These are phyloP conservation scores for Ammopiptanthus mongolicus DNA, from an alignment of 306 rosid genomes.

Conservation along the genomic window DNA sequence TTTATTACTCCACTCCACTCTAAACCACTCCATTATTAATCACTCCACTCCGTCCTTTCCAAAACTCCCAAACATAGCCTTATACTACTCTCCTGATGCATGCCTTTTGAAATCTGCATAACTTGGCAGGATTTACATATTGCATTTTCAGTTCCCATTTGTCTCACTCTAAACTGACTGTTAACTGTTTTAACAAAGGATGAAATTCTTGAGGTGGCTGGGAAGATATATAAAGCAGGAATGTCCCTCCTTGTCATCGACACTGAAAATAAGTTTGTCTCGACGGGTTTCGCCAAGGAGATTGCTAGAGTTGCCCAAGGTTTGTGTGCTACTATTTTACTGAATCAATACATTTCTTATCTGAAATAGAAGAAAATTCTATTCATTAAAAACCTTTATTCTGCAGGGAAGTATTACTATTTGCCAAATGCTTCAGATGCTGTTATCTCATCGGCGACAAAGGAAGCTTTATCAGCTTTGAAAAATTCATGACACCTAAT, in stretches of 20 bases:
- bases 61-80: too few relatives aligned
- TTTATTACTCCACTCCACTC: too few relatives aligned
- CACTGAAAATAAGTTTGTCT: constrained; percentile 95
- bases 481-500: constrained; percentile 53
- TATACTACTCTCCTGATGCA: not conserved
- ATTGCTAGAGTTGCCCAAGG: constrained; percentile 99
- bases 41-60: too few relatives aligned
- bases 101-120: not conserved
- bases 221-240: constrained; percentile 89
- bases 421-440: constrained; percentile 96
- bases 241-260: constrained; percentile 97
- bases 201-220: constrained; percentile 97
- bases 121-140: not conserved
- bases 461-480: constrained; percentile 75
- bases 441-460: constrained; percentile 80
- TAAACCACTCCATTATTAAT: too few relatives aligned
- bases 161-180: constrained; percentile 1
- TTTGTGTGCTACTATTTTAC: constrained; percentile 30
- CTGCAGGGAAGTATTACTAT: constrained; percentile 92
- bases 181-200: constrained; percentile 46
- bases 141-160: constrained; percentile 3
- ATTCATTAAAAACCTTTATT: constrained; percentile 7
- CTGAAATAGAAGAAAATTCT: not conserved
- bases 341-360: constrained; percentile 8
- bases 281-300: constrained; percentile 98